Evolutionary conservation across 2,329 filamentous ascomycete genomes (phyloP).

Genomic region (Ophiostoma pallidulum): DNA sequence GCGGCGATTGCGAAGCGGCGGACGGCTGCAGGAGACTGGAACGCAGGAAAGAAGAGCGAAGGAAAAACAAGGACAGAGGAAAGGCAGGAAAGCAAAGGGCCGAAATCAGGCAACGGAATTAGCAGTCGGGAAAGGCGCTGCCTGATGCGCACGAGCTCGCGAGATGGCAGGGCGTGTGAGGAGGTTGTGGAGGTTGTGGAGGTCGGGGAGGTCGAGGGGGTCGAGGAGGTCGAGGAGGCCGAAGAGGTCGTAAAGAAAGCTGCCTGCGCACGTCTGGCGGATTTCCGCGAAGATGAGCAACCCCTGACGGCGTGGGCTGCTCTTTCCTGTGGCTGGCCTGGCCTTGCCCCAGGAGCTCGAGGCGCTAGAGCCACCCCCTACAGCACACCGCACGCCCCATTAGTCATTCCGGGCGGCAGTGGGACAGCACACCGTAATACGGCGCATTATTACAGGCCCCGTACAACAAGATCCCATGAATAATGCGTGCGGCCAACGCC

Average conservation of each 20-base stretch:
- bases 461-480: no score
- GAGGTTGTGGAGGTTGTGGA: neutral
- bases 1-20: no score
- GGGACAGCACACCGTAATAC: no score
- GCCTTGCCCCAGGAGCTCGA: no score
- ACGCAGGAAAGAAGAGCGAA: neutral
- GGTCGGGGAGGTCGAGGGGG: neutral
- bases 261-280: conserved; percentile 8
- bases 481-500: no score
- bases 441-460: no score
- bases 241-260: neutral
- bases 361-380: conserved; percentile 4
- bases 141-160: conserved; percentile 3
- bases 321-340: neutral
- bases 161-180: conserved; percentile 1
- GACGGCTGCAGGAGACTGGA: neutral
- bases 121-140: neutral
- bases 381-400: neutral
- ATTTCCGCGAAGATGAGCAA: conserved; percentile 4
- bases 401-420: neutral
- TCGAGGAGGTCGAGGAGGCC: neutral
- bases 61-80: neutral
- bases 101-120: conserved; percentile 1
- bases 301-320: conserved; percentile 5
- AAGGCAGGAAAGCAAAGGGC: neutral